These are phyloP conservation scores for Eustoma russellianum DNA, from an alignment of 257 asterid genomes.

Conservation along the genomic window DNA sequence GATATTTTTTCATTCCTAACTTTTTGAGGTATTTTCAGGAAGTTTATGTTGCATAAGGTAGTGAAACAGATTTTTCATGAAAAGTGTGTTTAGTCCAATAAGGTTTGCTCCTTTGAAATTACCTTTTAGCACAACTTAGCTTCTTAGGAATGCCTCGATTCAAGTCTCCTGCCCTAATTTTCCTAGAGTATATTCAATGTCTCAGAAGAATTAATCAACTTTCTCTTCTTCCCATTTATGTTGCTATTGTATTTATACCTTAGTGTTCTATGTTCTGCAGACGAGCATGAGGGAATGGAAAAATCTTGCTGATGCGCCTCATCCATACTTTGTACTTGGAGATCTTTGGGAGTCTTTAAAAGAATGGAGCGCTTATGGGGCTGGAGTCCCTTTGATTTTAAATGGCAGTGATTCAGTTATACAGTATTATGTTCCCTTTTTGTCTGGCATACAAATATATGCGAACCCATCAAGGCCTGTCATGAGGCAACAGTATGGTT, in stretches of 20 bases:
- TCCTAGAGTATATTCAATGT: background rate
- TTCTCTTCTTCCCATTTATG: background rate
- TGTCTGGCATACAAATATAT: slow-evolving; percentile 83
- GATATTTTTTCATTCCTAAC: too few species aligned
- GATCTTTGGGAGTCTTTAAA: slow-evolving; percentile 94
- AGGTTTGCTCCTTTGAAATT: background rate
- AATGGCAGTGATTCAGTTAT: slow-evolving; percentile 63
- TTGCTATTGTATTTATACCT: background rate
- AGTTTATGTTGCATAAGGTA: too few species aligned
- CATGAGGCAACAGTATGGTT: slow-evolving; percentile 40
- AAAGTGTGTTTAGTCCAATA: too few species aligned
- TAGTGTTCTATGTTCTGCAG: slow-evolving; percentile 25
- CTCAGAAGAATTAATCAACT: background rate
- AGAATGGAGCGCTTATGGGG: slow-evolving; percentile 98
- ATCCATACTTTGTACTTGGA: slow-evolving; percentile 68
- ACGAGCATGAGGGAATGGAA: slow-evolving; percentile 54
- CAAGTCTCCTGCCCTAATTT: background rate
- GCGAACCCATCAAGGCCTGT: slow-evolving; percentile 47
- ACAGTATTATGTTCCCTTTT: slow-evolving; percentile 83
- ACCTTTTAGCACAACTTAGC: background rate
- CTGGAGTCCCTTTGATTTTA: slow-evolving; percentile 75
- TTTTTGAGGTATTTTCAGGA: too few species aligned
- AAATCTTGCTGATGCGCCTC: slow-evolving; percentile 39
- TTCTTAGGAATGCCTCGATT: background rate
- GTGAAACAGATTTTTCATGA: too few species aligned